These are phyloP conservation scores for Graphilbum fragrans DNA, from an alignment of 2,329 filamentous ascomycete species.

Conservation along the genomic window DNA sequence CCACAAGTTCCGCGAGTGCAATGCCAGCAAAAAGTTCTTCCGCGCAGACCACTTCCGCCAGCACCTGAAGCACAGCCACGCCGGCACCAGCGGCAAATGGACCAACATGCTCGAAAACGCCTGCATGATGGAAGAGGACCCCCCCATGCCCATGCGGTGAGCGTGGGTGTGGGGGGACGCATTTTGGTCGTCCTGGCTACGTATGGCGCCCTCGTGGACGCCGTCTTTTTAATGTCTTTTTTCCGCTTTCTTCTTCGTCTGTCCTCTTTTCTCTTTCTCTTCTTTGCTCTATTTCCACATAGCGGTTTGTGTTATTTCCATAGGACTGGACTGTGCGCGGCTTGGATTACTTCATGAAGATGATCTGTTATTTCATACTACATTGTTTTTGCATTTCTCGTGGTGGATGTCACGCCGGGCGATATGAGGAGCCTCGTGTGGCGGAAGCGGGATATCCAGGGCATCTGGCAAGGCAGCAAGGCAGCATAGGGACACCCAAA, in stretches of 20 bases:
- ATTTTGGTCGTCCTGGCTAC: neutral
- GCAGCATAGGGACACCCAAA: too few relatives aligned
- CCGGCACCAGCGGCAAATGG: conserved; percentile 94
- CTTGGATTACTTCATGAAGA: too few relatives aligned
- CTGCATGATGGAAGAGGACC: conserved; percentile 85
- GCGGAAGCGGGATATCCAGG: too few relatives aligned
- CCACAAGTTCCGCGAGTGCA: conserved; percentile 97
- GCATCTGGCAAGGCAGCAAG: too few relatives aligned
- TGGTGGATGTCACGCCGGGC: too few relatives aligned
- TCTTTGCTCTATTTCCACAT: neutral
- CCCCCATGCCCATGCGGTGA: conserved; percentile 33
- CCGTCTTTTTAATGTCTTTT: neutral
- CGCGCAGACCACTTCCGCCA: conserved; percentile 96
- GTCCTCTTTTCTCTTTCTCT: neutral
- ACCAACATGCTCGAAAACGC: conserved; percentile 96
- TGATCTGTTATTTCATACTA: too few relatives aligned
- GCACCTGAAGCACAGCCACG: conserved; percentile 95
- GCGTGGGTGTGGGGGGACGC: neutral
- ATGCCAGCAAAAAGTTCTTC: conserved; percentile 96
- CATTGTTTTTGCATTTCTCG: too few relatives aligned
- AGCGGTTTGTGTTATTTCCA: too few relatives aligned
- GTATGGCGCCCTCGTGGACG: too few relatives aligned
- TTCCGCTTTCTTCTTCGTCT: neutral
- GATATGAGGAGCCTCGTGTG: too few relatives aligned
- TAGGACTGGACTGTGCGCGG: too few relatives aligned